A percentile compares a stretch with the other conserved stretches of the same genome.
These are phyloP conservation scores for Kwoniella dejecticola DNA, from an alignment of 768 basidiomycete species.

Conservation along the genomic window DNA sequence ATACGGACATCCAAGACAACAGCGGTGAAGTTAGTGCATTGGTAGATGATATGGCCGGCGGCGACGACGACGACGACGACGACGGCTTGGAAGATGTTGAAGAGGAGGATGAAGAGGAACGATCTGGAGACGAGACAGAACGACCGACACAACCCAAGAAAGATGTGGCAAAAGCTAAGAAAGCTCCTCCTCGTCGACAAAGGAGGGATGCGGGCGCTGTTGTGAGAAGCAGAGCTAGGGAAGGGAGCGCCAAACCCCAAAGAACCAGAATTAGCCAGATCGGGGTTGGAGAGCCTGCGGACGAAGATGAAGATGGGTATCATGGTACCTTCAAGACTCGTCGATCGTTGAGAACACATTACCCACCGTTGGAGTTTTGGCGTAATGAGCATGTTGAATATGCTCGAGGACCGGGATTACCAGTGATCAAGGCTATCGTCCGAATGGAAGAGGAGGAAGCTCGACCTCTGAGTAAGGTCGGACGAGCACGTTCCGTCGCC, in stretches of 20 bases:
- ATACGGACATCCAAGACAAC: background rate
- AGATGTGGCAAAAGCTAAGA: slow-evolving; percentile 11
- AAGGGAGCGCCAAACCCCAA: slow-evolving; percentile 18
- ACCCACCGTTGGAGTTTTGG: slow-evolving; percentile 85
- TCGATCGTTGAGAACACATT: slow-evolving; percentile 69
- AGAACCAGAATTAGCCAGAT: slow-evolving; percentile 29
- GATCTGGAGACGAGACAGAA: slow-evolving; percentile 16
- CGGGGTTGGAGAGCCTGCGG: background rate
- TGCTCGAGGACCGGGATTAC: slow-evolving; percentile 61
- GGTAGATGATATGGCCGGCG: slow-evolving; percentile 21
- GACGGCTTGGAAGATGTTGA: slow-evolving; percentile 24
- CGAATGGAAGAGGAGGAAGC: slow-evolving; percentile 62
- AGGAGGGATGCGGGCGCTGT: slow-evolving; percentile 16
- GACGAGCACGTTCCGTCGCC: slow-evolving; percentile 21
- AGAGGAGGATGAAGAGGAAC: slow-evolving; percentile 28
- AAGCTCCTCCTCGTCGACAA: slow-evolving; percentile 6
- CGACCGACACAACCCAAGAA: slow-evolving; percentile 15
- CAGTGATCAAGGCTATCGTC: slow-evolving; percentile 69
- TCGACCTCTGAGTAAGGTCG: slow-evolving; percentile 58
- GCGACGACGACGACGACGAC: slow-evolving; percentile 18
- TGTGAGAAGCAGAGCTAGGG: slow-evolving; percentile 3
- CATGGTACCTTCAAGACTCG: slow-evolving; percentile 62
- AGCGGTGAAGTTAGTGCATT: slow-evolving; percentile 4
- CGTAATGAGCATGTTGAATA: slow-evolving; percentile 87
- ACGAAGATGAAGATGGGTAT: slow-evolving; percentile 31